Base-by-base conservation (phyloP, 805 yeast genomes). In the Saturnispora zaruensis region DNA sequence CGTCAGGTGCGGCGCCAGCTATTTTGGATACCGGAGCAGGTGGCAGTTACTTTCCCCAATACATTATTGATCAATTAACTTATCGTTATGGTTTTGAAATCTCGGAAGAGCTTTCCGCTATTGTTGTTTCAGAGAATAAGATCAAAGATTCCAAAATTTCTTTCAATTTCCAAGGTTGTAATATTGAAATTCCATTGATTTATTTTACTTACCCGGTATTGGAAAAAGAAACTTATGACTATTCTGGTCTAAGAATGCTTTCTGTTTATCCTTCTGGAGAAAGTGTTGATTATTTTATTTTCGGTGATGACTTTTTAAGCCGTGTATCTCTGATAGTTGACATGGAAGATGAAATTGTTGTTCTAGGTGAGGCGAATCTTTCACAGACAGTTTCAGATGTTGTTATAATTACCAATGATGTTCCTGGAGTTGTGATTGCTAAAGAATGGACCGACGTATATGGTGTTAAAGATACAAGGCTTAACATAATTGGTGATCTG, bases 21-120 rank as follows among this genome's bases (percentile, higher is more conserved):
- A 51, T 76, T 7, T 58, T 79, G 30, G 84, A 79, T 59, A 68
- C 78, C 5, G 84, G 84, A 23, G 70, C 82, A 14, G 74, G 82
- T 9, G 59, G 70, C 30, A 59, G 74, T 20, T 64, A 63, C 46
- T 62, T 75, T 4, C 82, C 82, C 4, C 33, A 48, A n/a, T 60
- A 50, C 23, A 54, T 67, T n/a, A 44, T 56, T 23, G 41, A 37
- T 11, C 49, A 60, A 55, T 26, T 66, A 53, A 48, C 59, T 49
- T 45, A 57, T 48, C 61, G 69, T 54, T 50, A 68, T 36, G 59
- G 71, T 33, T 82, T 82, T 2, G 33, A 57, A 1, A 79, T 68
- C 51, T 66, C 73, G 6, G 18, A 54, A 1, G 42, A 51, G 1
- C 50, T 65, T 4, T 79, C 77, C 0, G 73, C 70, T 38, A 81